A percentile compares a stretch with the other conserved stretches of the same genome.
phyloP scores from a whole-genome alignment of 2,329 filamentous ascomycete genomes.

The Colletotrichum cuscutae region DNA sequence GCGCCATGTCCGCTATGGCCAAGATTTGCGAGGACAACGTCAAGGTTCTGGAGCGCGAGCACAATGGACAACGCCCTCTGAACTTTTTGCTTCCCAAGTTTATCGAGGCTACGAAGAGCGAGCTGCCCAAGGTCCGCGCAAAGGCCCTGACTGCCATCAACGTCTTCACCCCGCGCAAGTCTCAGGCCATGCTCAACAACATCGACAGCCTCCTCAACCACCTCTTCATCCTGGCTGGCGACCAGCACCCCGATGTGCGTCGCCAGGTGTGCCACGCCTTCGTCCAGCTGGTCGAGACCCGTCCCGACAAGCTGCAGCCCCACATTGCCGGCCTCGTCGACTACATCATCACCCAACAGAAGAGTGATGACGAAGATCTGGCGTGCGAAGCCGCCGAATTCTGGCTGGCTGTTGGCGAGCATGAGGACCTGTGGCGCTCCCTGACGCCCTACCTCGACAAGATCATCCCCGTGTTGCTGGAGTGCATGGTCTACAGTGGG shows the following conservation, averaged over 20 bases:
- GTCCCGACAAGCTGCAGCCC: conserved; percentile 89
- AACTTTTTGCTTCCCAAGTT: conserved; percentile 91
- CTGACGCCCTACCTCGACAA: conserved; percentile 82
- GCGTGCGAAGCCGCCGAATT: conserved; percentile 97
- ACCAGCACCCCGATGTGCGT: conserved; percentile 83
- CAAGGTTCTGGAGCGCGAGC: conserved; percentile 85
- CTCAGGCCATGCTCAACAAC: conserved; percentile 81
- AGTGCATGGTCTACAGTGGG: conserved; percentile 96
- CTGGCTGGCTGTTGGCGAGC: conserved; percentile 93
- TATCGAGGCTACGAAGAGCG: conserved; percentile 84
- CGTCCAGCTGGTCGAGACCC: conserved; percentile 89
- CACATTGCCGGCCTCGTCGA: conserved; percentile 90
- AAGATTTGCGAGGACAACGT: conserved; percentile 98
- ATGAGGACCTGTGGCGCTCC: conserved; percentile 79
- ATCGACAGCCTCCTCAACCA: conserved; percentile 85
- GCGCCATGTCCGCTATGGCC: conserved; percentile 89
- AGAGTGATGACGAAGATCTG: conserved; percentile 86
- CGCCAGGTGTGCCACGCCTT: conserved; percentile 94
- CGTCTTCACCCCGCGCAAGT: conserved; percentile 87
- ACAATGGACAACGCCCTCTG: conserved; percentile 88
- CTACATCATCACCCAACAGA: conserved; percentile 92
- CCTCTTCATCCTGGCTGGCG: conserved; percentile 83
- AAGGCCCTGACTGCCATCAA: conserved; percentile 88
- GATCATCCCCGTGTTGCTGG: conserved; percentile 89
- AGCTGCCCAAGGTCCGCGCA: conserved; percentile 80